phyloP scores from a whole-genome alignment of 2,329 filamentous ascomycete species.

The Apiospora malaysiana region DNA sequence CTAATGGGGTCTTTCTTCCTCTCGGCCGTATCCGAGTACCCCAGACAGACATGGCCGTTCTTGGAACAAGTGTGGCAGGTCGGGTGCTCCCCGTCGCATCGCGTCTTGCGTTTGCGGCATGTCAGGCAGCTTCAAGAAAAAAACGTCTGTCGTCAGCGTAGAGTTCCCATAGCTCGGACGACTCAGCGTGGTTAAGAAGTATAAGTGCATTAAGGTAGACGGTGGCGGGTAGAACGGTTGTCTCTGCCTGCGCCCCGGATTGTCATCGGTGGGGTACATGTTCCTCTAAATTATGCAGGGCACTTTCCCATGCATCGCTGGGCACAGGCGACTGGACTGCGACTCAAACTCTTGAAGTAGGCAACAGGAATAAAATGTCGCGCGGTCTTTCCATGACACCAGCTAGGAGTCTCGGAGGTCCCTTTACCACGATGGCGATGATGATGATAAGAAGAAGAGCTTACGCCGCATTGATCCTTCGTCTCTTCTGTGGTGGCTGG shows the following conservation, averaged over 20 bases:
- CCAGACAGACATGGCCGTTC: conserved; percentile 72
- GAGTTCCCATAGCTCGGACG: conserved; percentile 26
- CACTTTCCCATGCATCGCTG: conserved; percentile 8
- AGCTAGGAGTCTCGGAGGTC: neutral
- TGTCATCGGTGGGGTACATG: conserved; percentile 2
- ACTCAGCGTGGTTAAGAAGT: neutral
- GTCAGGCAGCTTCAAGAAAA: conserved; percentile 64
- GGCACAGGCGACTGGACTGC: neutral
- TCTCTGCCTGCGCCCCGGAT: neutral
- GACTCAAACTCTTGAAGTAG: neutral
- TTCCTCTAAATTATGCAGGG: conserved; percentile 14
- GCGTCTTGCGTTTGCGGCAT: conserved; percentile 77
- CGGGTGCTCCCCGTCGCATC: conserved; percentile 76
- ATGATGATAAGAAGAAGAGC: conserved; percentile 33
- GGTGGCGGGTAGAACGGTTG: neutral
- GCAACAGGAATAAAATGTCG: neutral
- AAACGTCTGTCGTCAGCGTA: conserved; percentile 29
- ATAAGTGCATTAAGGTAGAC: conserved; percentile 9
- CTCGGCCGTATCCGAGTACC: conserved; percentile 64
- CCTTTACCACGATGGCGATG: too few relatives aligned
- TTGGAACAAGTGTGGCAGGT: conserved; percentile 75
- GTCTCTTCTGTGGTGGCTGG: conserved; percentile 78
- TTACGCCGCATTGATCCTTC: conserved; percentile 80
- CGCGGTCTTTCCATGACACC: neutral
- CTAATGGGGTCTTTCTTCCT: conserved; percentile 41